Percentiles rank a stretch among this genome's conserved stretches.
phyloP scores from a whole-genome alignment of 495 filamentous ascomycete species.

The Cercophora scortea region DNA sequence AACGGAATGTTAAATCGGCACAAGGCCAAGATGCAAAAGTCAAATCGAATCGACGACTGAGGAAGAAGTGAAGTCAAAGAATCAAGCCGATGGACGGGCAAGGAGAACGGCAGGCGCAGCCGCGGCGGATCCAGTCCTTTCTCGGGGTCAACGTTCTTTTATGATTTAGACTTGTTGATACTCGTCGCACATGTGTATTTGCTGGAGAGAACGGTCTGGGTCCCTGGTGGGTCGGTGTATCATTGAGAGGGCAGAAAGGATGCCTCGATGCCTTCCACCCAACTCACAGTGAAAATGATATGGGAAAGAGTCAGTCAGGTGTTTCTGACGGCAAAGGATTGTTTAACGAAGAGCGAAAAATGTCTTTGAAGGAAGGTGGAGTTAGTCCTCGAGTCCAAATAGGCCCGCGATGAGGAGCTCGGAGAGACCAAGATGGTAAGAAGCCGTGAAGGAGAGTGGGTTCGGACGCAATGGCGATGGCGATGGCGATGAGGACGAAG shows the following conservation, averaged over 20 bases:
- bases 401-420: slow-evolving; percentile 17
- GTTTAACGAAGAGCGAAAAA: not conserved
- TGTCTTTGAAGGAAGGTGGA: slow-evolving; percentile 12
- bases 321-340: not conserved
- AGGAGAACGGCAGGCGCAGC: not conserved
- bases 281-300: no score
- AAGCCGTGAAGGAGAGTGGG: slow-evolving; percentile 18
- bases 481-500: slow-evolving; percentile 4
- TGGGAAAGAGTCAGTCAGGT: no score
- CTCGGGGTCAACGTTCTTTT: not conserved
- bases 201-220: not conserved
- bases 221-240: not conserved
- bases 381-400: slow-evolving; percentile 13
- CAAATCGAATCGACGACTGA: not conserved
- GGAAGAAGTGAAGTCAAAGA: not conserved
- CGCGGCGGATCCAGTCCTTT: slow-evolving; percentile 1
- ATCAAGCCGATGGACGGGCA: not conserved
- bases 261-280: no score
- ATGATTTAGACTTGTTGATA: not conserved
- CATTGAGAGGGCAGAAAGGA: not conserved
- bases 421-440: slow-evolving; percentile 11
- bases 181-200: not conserved
- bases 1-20: not conserved
- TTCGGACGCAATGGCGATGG: not conserved
- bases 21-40: not conserved